phyloP scores from a whole-genome alignment of 495 filamentous ascomycete genomes.

The Penicillium coprophilum region DNA sequence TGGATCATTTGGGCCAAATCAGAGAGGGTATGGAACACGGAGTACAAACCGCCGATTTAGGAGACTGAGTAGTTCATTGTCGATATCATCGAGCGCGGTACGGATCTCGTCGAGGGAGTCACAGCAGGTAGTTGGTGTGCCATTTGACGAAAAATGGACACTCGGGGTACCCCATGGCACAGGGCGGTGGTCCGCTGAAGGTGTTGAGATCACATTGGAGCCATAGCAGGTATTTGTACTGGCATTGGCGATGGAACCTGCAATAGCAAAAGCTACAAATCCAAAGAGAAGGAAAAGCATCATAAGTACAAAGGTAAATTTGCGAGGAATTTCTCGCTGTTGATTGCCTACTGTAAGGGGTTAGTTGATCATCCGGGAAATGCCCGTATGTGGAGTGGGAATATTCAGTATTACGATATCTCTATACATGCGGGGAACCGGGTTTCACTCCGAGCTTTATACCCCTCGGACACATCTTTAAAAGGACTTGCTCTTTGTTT shows the following conservation, averaged over 20 bases:
- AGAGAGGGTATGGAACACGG: neutral
- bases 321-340: neutral
- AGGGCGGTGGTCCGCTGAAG: slow-evolving; percentile 8
- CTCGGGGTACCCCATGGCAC: slow-evolving; percentile 7
- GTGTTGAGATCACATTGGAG: neutral
- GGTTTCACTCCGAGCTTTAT: slow-evolving; percentile 24
- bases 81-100: slow-evolving; percentile 3
- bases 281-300: neutral
- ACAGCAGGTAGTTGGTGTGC: slow-evolving; percentile 6
- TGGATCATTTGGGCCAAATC: neutral
- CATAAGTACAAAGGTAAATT: neutral
- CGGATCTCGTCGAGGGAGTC: slow-evolving; percentile 7
- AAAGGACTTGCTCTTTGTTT: neutral
- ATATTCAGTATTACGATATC: neutral
- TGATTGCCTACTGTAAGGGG: neutral
- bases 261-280: neutral
- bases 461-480: slow-evolving; percentile 4
- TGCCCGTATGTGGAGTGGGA: neutral
- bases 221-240: slow-evolving; percentile 5
- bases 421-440: slow-evolving; percentile 25
- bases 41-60: neutral
- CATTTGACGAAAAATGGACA: slow-evolving; percentile 13
- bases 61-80: neutral
- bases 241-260: neutral
- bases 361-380: neutral